Evolutionary conservation across 176 grass and related monocot genomes (phyloP).

Genomic region (Melocanna baccifera): DNA sequence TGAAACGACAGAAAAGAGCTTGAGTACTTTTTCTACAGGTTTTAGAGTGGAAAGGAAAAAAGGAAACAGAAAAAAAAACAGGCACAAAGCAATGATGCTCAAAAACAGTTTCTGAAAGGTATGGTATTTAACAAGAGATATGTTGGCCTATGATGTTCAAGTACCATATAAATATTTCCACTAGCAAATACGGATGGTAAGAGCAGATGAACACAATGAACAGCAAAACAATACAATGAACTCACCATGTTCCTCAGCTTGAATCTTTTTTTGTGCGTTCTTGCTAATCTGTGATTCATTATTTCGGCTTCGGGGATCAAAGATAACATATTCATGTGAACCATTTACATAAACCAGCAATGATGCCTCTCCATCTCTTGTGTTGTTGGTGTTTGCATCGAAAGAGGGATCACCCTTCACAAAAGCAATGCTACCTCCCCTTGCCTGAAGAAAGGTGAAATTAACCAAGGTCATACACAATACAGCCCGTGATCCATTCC

Average conservation of each 20-base stretch:
- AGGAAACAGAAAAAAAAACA: neutral
- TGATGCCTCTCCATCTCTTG: constrained; percentile 15
- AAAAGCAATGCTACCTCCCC: constrained; percentile 67
- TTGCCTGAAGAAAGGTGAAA: constrained; percentile 51
- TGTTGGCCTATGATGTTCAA: neutral
- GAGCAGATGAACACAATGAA: neutral
- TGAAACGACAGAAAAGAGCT: constrained; percentile 40
- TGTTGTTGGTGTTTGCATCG: constrained; percentile 24
- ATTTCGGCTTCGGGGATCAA: constrained; percentile 64
- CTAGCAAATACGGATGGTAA: neutral
- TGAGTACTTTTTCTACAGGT: neutral
- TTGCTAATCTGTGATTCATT: constrained; percentile 25
- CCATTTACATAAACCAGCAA: constrained; percentile 67
- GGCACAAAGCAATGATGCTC: neutral
- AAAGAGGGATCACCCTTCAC: constrained; percentile 42
- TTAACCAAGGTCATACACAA: neutral
- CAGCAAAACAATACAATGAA: constrained; percentile 16
- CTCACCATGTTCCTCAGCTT: constrained; percentile 61
- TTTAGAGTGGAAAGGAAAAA: neutral
- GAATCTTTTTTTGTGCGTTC: constrained; percentile 34
- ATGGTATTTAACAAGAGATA: neutral
- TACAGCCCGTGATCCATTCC: neutral
- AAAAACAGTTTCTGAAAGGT: neutral
- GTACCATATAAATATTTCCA: neutral
- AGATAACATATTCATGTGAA: constrained; percentile 74